Conservation (phyloP, 305 asterid genomes). For the Fraxinus albicans region DNA sequence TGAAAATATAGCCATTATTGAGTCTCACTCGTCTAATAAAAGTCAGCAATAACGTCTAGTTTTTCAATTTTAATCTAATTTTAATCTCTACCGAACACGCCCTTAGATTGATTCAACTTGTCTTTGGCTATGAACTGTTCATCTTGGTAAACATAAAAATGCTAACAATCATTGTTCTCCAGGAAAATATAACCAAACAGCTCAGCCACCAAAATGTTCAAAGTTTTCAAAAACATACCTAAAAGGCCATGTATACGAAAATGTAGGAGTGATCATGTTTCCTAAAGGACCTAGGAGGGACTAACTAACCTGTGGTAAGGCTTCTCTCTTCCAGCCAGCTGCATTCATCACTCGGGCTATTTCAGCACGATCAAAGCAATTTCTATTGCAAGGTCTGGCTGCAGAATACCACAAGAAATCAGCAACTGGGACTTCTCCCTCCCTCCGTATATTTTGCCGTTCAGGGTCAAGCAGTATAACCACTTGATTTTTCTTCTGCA, state of each 20-base stretch:
- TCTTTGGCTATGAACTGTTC: neutral
- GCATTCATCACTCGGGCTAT: conserved; percentile 98
- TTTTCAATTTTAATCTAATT: no score
- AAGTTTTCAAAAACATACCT: neutral
- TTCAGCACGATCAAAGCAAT: conserved; percentile 98
- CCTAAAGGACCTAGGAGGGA: conserved; percentile 22
- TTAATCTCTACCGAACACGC: no score
- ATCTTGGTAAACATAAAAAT: neutral
- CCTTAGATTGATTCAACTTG: neutral
- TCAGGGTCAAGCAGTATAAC: conserved; percentile 60
- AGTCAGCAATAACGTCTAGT: no score
- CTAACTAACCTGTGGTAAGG: conserved; percentile 86
- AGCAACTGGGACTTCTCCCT: conserved; percentile 91
- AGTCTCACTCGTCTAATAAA: no score
- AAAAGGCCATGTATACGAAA: conserved; percentile 2
- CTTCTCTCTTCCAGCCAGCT: conserved; percentile 94
- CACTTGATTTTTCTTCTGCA: conserved; percentile 58
- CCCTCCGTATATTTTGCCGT: conserved; percentile 78
- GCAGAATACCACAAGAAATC: conserved; percentile 98
- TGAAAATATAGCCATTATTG: no score
- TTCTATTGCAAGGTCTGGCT: conserved; percentile 90
- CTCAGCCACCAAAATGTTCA: neutral
- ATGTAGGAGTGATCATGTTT: neutral
- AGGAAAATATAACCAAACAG: neutral
- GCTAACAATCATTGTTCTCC: neutral